Percentiles rank a stretch among this genome's conserved stretches.
Evolutionary conservation across 257 asterid species (phyloP).

Genomic region (Lycium barbarum): DNA sequence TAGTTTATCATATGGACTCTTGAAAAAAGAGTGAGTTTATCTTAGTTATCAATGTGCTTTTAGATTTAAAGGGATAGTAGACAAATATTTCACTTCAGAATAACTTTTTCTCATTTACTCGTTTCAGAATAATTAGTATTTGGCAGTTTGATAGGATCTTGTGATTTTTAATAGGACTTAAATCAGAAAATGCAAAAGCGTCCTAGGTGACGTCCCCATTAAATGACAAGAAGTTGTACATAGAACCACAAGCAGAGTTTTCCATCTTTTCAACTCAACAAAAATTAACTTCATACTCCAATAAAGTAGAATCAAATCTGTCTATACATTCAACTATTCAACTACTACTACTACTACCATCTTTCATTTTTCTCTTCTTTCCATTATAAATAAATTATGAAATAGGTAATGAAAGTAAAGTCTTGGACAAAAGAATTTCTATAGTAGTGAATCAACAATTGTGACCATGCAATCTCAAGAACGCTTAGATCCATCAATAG

Average conservation of each 20-base stretch:
- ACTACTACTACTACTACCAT: neutral
- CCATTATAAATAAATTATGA: neutral
- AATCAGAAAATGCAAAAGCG: too few relatives aligned
- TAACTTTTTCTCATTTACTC: too few relatives aligned
- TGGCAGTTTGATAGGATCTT: too few relatives aligned
- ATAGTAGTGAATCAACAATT: neutral
- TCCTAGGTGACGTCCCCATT: too few relatives aligned
- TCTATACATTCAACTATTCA: conserved; percentile 15
- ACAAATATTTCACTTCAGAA: too few relatives aligned
- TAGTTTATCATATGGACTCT: too few relatives aligned
- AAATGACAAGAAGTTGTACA: neutral
- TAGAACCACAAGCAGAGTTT: neutral
- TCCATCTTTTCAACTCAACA: conserved; percentile 1
- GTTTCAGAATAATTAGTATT: too few relatives aligned
- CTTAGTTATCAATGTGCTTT: too few relatives aligned
- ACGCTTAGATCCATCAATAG: neutral
- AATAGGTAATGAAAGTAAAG: neutral
- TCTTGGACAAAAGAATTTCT: neutral
- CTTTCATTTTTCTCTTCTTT: neutral
- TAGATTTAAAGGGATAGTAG: too few relatives aligned
- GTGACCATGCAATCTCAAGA: neutral
- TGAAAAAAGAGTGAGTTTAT: too few relatives aligned
- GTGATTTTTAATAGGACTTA: too few relatives aligned
- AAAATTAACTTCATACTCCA: neutral
- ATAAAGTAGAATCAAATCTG: neutral